Evolutionary conservation across 306 rosid genomes (phyloP), one percentile per base, ranked within the genome.

Genomic region (Castanospermum australe): DNA sequence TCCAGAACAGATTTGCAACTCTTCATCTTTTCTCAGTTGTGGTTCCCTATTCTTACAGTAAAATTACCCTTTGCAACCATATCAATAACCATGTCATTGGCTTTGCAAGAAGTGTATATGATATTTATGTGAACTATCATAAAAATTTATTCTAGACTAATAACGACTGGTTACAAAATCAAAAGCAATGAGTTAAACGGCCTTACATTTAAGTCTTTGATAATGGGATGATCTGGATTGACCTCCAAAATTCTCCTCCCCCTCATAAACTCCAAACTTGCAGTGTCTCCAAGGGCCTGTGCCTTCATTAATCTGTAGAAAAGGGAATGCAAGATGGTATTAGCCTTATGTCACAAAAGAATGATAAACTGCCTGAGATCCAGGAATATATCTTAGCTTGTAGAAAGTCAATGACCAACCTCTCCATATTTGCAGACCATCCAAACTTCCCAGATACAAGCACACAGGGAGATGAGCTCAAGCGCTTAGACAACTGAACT

Each of bases 381-480:
- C 5, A 42, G 20, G 33, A 47, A 44, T 41, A 60, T 15, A 50
- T 67, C 20, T 7, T 17, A 21, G 15, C 64, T 30, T 41, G 12
- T 5, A 48, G n/a, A n/a, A 76, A 22, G 55, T 35, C 71, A 32
- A 64, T 47, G 68, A 67, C 88, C 21, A 22, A 96, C 98, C 99
- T 96, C 84, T 96, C 99, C 99, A 96, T 96, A 75, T 93, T 96
- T 41, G 99, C 99, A 21, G 99, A 96, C 99, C 99, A 96, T 55
- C 98, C 98, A 86, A 96, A 96, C 90, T 96, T 96, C 48, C 99
- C 99, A 45, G 98, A 96, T 60, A 96, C 99, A 81, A 96, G 98
- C 84, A 96, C 99, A 82, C 99, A 93, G n/a, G 99, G 98, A 83
- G 99, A 96, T 52, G 99, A 93, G 87, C 99, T 96, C 86, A 93